Conservation (phyloP, 2,329 filamentous ascomycete species). For the Whalleya microplaca region DNA sequence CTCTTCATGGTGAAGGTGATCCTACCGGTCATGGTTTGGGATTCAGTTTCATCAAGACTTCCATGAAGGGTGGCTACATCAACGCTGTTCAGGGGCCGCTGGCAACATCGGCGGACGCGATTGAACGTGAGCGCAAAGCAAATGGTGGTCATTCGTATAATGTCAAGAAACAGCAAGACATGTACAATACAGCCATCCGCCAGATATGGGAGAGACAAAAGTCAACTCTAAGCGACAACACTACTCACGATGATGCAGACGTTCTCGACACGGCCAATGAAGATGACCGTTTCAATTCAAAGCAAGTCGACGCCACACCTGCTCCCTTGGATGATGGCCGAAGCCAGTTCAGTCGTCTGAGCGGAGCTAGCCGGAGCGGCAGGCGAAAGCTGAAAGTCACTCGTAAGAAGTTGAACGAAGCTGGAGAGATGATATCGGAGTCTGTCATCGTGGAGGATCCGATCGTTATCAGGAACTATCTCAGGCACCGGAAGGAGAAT, state of each 20-base stretch:
- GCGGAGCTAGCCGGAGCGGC: conserved; percentile 66
- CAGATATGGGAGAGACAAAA: conserved; percentile 93
- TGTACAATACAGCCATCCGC: conserved; percentile 89
- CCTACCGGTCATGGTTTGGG: conserved; percentile 91
- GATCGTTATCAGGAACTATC: conserved; percentile 86
- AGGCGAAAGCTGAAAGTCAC: conserved; percentile 75
- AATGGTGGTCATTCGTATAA: conserved; percentile 97
- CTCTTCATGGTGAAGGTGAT: conserved; percentile 91
- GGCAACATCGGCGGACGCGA: conserved; percentile 77
- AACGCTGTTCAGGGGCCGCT: conserved; percentile 73
- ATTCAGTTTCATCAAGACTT: conserved; percentile 96
- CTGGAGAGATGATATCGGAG: conserved; percentile 64
- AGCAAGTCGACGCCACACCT: conserved; percentile 70
- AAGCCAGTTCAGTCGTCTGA: conserved; percentile 76
- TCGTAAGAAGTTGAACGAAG: conserved; percentile 65
- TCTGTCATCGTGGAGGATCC: conserved; percentile 73
- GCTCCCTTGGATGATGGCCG: conserved; percentile 73
- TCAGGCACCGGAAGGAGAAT: conserved; percentile 73
- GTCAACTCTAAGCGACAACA: conserved; percentile 71
- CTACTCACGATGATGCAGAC: conserved; percentile 68
- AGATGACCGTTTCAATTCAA: conserved; percentile 73
- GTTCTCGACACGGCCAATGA: conserved; percentile 62
- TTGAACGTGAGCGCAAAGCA: conserved; percentile 83
- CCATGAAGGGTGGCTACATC: conserved; percentile 96
- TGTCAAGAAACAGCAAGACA: conserved; percentile 88